phyloP scores from a whole-genome alignment of 495 filamentous ascomycete genomes.

The Gamarada debralockiae region DNA sequence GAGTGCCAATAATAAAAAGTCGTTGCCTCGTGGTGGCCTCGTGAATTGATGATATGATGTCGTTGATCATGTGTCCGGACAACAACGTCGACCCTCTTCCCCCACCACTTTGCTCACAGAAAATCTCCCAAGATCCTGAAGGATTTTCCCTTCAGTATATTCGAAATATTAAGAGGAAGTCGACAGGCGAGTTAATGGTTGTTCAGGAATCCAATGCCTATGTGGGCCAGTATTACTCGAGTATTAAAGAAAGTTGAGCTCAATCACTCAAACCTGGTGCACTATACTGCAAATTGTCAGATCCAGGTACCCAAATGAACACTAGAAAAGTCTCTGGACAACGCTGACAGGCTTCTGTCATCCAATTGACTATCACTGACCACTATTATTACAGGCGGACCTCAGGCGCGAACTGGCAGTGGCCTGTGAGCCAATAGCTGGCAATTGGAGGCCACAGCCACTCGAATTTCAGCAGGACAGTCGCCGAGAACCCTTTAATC shows the following conservation, averaged over 20 bases:
- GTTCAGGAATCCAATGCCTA: not conserved
- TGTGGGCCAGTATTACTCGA: not conserved
- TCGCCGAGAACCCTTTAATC: slow-evolving; percentile 24
- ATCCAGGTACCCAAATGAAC: slow-evolving; percentile 6
- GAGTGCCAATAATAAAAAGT: too few relatives aligned
- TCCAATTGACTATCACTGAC: slow-evolving; percentile 23
- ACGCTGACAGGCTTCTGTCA: slow-evolving; percentile 8
- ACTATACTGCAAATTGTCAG: slow-evolving; percentile 21
- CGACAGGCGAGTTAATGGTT: not conserved
- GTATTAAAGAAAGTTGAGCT: not conserved
- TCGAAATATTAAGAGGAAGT: not conserved
- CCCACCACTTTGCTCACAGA: too few relatives aligned
- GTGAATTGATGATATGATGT: too few relatives aligned
- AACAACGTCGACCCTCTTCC: too few relatives aligned
- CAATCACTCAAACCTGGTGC: slow-evolving; percentile 14
- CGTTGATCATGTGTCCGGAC: too few relatives aligned
- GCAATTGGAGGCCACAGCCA: slow-evolving; percentile 17
- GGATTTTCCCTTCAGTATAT: too few relatives aligned
- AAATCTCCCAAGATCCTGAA: too few relatives aligned
- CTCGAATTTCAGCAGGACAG: slow-evolving; percentile 21
- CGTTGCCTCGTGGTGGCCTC: too few relatives aligned
- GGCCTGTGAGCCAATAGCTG: slow-evolving; percentile 15
- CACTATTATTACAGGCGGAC: slow-evolving; percentile 26
- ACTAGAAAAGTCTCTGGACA: not conserved
- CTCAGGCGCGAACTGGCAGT: slow-evolving; percentile 17